Evolutionary conservation across 257 asterid species (phyloP).

Genomic region (Solanum chiquidenum): DNA sequence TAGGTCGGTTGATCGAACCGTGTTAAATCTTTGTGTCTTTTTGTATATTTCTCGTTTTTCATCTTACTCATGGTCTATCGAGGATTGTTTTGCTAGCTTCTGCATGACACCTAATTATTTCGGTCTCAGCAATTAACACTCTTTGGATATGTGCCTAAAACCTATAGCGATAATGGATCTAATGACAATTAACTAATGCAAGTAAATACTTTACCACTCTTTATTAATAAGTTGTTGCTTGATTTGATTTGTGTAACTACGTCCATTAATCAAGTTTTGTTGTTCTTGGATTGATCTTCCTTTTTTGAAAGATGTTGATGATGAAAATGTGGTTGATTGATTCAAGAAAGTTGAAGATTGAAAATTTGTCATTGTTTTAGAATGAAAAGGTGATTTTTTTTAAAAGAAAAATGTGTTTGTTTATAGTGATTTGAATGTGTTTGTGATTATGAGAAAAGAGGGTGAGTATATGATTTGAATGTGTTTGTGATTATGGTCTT

Average conservation of each 20-base stretch:
- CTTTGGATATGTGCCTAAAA: no score
- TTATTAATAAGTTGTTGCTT: no score
- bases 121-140: no score
- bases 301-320: neutral
- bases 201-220: no score
- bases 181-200: no score
- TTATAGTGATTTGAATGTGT: neutral
- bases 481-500: neutral
- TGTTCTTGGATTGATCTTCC: neutral
- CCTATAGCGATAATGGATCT: no score
- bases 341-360: neutral
- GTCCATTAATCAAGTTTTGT: neutral
- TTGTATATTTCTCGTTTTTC: no score
- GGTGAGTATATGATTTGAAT: neutral
- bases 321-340: neutral
- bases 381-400: neutral
- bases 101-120: no score
- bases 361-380: constrained; percentile 4
- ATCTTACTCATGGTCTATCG: no score
- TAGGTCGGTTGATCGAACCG: no score
- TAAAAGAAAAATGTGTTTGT: neutral
- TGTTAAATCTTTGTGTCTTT: no score
- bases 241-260: neutral
- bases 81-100: no score
- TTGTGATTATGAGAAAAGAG: neutral